A percentile compares a stretch with the other conserved stretches of the same genome.
Evolutionary conservation across 1,139 yeast species (phyloP).

Genomic region (Saccharomycopsis phalli): DNA sequence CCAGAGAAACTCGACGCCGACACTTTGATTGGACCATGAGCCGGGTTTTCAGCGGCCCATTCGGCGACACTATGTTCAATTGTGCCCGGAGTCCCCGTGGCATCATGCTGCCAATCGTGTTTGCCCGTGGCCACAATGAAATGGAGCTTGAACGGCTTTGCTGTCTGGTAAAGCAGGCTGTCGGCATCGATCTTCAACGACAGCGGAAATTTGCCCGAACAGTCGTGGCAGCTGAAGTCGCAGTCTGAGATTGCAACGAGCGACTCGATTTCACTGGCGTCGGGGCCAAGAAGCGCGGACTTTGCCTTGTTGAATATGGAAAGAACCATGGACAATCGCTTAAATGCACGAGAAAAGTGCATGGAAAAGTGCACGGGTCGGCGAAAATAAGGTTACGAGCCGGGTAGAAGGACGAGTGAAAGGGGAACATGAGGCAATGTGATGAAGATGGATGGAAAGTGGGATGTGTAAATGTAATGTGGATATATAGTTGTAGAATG

Average conservation of each 20-base stretch:
- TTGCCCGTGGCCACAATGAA: slow-evolving; percentile 76
- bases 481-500: too few relatives aligned
- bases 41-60: slow-evolving; percentile 35
- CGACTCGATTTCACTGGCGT: slow-evolving; percentile 28
- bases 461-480: too few relatives aligned
- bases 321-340: slow-evolving; percentile 5
- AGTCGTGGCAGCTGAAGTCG: slow-evolving; percentile 40
- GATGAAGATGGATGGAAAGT: too few relatives aligned
- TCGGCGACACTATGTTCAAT: slow-evolving; percentile 41
- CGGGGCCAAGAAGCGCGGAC: slow-evolving; percentile 20
- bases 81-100: slow-evolving; percentile 44
- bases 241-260: slow-evolving; percentile 39
- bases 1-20: slow-evolving; percentile 43
- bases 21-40: slow-evolving; percentile 38
- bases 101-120: slow-evolving; percentile 77
- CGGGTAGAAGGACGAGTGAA: too few relatives aligned
- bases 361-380: too few relatives aligned
- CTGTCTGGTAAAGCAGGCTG: slow-evolving; percentile 57
- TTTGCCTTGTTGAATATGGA: slow-evolving; percentile 9
- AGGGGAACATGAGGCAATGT: too few relatives aligned
- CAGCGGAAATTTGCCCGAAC: slow-evolving; percentile 46
- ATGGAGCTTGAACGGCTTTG: slow-evolving; percentile 62
- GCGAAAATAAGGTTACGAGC: too few relatives aligned
- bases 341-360: too few relatives aligned
- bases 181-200: slow-evolving; percentile 47